Percentiles rank a stretch among this genome's conserved stretches.
Conservation (phyloP, 192 early-diverging fungal genomes). For the Linnemannia elongata region DNA sequence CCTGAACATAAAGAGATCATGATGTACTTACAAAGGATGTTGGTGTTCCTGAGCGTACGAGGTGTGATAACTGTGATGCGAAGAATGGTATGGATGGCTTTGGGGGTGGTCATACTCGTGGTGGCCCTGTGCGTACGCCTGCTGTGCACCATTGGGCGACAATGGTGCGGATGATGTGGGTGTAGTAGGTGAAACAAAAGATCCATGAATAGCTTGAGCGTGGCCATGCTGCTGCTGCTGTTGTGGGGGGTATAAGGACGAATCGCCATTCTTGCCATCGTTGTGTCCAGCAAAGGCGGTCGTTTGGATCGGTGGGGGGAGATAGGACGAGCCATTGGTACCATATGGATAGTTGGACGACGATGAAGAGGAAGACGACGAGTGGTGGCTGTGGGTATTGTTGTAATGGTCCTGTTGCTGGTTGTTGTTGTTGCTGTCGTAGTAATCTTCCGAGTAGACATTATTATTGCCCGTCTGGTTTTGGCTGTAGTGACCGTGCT, state of each 20-base stretch:
- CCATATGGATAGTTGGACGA: slow-evolving; percentile 30
- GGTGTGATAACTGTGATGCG: slow-evolving; percentile 20
- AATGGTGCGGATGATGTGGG: slow-evolving; percentile 17
- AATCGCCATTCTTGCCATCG: slow-evolving; percentile 17
- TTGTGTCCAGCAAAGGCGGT: slow-evolving; percentile 9
- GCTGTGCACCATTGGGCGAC: slow-evolving; percentile 25
- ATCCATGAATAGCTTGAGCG: slow-evolving; percentile 4
- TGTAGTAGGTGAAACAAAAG: slow-evolving; percentile 19
- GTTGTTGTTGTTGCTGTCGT: slow-evolving; percentile 15
- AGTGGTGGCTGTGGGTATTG: slow-evolving; percentile 22
- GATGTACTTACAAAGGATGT: slow-evolving; percentile 44
- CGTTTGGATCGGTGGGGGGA: slow-evolving; percentile 36
- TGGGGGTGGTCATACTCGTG: slow-evolving; percentile 42
- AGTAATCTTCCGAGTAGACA: slow-evolving; percentile 28
- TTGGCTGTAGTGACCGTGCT: slow-evolving; percentile 25
- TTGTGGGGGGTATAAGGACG: slow-evolving; percentile 5
- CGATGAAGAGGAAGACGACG: slow-evolving; percentile 23
- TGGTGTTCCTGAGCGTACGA: slow-evolving; percentile 40
- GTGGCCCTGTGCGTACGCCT: slow-evolving; percentile 13
- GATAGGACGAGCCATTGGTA: slow-evolving; percentile 19
- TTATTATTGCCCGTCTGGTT: slow-evolving; percentile 8
- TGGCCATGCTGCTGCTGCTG: slow-evolving; percentile 11
- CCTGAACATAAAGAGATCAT: slow-evolving; percentile 13
- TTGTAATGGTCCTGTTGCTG: slow-evolving; percentile 18
- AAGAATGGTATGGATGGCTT: slow-evolving; percentile 14